These are phyloP conservation scores for Scutellaria barbata DNA, from an alignment of 257 asterid genomes.

Conservation along the genomic window DNA sequence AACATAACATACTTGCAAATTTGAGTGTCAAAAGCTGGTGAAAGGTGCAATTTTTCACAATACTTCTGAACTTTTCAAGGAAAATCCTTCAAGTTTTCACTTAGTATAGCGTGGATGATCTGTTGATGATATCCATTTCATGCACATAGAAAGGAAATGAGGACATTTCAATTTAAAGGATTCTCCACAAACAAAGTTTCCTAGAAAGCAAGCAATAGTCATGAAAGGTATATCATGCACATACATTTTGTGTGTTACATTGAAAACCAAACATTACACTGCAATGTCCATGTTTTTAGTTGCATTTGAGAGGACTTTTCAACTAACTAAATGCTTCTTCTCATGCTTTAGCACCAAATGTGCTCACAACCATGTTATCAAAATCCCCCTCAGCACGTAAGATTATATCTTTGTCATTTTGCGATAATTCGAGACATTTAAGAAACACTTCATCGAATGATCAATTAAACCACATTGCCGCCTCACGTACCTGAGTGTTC, in stretches of 20 bases:
- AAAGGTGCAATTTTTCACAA: background rate
- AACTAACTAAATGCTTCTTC: background rate
- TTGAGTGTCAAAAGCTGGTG: background rate
- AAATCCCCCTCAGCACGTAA: conserved; percentile 4
- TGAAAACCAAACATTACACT: too few relatives aligned
- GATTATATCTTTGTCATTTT: background rate
- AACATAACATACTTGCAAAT: conserved; percentile 11
- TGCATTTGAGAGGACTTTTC: too few relatives aligned
- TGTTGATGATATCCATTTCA: too few relatives aligned
- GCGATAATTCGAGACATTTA: background rate
- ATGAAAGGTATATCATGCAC: too few relatives aligned
- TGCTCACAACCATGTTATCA: background rate
- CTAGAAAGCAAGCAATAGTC: too few relatives aligned
- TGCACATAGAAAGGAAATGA: too few relatives aligned
- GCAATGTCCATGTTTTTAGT: too few relatives aligned
- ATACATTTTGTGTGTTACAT: too few relatives aligned
- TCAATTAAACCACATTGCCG: conserved; percentile 12
- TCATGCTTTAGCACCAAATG: conserved; percentile 17
- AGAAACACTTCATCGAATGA: background rate
- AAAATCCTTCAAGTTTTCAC: too few relatives aligned
- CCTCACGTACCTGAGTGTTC: conserved; percentile 40
- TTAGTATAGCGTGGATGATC: too few relatives aligned
- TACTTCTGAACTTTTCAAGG: background rate
- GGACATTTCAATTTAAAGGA: too few relatives aligned
- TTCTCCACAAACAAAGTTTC: too few relatives aligned